Percentiles rank a stretch among this genome's conserved stretches.
phyloP scores from a whole-genome alignment of 2,329 filamentous ascomycete species.

The Pseudophaeomoniella oleicola region DNA sequence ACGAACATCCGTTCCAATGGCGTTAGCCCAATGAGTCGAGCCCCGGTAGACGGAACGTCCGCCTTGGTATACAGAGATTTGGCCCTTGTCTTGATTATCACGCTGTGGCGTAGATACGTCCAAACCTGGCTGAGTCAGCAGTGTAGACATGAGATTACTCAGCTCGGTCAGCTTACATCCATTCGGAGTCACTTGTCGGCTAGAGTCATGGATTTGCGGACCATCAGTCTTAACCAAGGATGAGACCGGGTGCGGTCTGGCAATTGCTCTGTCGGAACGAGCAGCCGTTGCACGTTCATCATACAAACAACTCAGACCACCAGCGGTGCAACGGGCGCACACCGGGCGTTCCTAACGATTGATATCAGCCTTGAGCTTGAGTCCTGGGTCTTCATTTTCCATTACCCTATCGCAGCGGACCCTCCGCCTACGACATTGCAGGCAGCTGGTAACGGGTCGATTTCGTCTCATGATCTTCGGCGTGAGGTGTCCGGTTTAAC shows the following conservation, averaged over 20 bases:
- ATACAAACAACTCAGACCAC: constrained; percentile 5
- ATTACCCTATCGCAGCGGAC: constrained; percentile 7
- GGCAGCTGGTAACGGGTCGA: constrained; percentile 8
- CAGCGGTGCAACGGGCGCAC: constrained; percentile 5
- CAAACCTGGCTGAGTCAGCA: too few species aligned
- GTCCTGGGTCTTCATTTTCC: neutral
- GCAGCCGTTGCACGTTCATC: constrained; percentile 5
- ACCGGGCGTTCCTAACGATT: constrained; percentile 4
- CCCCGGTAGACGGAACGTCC: constrained; percentile 7
- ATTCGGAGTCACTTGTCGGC: neutral
- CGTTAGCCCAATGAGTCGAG: too few species aligned
- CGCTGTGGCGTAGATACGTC: too few species aligned
- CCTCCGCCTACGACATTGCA: constrained; percentile 6
- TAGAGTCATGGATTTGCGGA: neutral
- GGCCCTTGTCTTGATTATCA: constrained; percentile 3
- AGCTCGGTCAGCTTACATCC: too few species aligned
- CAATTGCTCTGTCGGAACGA: neutral
- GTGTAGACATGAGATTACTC: too few species aligned
- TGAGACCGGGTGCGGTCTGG: too few species aligned
- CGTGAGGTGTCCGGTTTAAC: too few species aligned
- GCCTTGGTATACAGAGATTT: constrained; percentile 5
- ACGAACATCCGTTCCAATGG: too few species aligned
- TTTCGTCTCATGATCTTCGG: constrained; percentile 8
- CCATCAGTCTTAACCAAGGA: too few species aligned
- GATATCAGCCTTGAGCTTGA: constrained; percentile 1